phyloP scores from a whole-genome alignment of 345 rosid species.

The Euphorbia tirucalli region DNA sequence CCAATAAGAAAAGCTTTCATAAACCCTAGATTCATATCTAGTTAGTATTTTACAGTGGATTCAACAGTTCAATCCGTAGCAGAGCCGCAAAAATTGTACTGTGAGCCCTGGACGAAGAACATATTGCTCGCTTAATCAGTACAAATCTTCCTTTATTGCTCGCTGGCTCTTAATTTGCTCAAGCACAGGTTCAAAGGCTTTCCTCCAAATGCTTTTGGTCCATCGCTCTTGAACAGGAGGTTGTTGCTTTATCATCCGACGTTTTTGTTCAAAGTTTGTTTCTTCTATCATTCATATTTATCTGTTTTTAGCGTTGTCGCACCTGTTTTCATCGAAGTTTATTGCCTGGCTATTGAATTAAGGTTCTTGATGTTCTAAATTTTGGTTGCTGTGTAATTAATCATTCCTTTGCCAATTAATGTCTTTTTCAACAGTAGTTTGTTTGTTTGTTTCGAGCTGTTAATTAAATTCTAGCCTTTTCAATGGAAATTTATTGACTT shows the following conservation, averaged over 20 bases:
- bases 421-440: background rate
- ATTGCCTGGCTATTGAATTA: no score
- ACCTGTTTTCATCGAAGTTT: no score
- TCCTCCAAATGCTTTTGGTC: background rate
- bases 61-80: background rate
- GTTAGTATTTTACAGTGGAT: background rate
- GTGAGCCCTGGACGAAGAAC: no score
- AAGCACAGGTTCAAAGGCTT: background rate
- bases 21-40: background rate
- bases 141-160: background rate
- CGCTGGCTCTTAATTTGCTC: constrained; percentile 10
- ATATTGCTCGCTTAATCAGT: background rate
- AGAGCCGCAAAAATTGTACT: background rate
- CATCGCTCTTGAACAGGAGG: constrained; percentile 7
- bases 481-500: background rate
- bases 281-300: background rate
- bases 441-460: background rate
- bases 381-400: no score
- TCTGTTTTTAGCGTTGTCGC: no score
- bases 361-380: no score
- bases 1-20: background rate
- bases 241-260: background rate
- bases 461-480: background rate
- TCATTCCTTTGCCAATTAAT: no score
- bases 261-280: background rate